phyloP scores from a whole-genome alignment of 352 stramenopile genomes.

The Globisporangium rhizosaccharum region DNA sequence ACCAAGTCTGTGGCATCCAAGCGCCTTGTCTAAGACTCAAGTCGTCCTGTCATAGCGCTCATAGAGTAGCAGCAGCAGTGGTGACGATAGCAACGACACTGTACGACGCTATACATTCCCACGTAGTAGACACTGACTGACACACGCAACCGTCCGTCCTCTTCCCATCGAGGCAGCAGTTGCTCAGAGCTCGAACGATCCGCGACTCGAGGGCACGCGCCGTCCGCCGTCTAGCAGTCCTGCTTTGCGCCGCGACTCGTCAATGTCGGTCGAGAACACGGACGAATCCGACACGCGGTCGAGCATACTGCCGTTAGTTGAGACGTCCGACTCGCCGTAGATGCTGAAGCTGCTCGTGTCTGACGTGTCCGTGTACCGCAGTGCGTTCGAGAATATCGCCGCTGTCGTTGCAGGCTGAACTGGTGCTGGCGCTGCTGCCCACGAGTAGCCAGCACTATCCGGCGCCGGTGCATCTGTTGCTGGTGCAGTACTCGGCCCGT shows the following conservation, averaged over 20 bases:
- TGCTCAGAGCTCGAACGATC: conserved; percentile 50
- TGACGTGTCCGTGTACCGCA: conserved; percentile 2
- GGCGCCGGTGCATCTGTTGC: too few species aligned
- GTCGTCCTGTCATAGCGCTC: neutral
- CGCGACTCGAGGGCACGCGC: conserved; percentile 16
- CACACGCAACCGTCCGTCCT: neutral
- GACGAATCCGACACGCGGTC: conserved; percentile 7
- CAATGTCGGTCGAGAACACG: conserved; percentile 8
- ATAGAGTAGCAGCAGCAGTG: neutral
- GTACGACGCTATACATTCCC: neutral
- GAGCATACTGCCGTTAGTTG: neutral
- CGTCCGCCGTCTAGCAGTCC: conserved; percentile 21
- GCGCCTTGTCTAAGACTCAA: neutral
- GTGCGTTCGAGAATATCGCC: neutral
- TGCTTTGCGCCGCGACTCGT: conserved; percentile 7
- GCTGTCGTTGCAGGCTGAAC: neutral
- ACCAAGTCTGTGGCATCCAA: conserved; percentile 6
- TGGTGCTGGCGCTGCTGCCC: neutral
- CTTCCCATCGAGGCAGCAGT: neutral
- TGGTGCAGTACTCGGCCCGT: neutral
- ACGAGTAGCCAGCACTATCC: neutral
- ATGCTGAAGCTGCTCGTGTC: neutral
- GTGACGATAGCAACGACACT: neutral
- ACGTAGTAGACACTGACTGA: neutral
- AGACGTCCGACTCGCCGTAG: conserved; percentile 1